These are phyloP conservation scores for Hypholoma sublateritium DNA, from an alignment of 768 basidiomycete genomes.

Conservation along the genomic window DNA sequence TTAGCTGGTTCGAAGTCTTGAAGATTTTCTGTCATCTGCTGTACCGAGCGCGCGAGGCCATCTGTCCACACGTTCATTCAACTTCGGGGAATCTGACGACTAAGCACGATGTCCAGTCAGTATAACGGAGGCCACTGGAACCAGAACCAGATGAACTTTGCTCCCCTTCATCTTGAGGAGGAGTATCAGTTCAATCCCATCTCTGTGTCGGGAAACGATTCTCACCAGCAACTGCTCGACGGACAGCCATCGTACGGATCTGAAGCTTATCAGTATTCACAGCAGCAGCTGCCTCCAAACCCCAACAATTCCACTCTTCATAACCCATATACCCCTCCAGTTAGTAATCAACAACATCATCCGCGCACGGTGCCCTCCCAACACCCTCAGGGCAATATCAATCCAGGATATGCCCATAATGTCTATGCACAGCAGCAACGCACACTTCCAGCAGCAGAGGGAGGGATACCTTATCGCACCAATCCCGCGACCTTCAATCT, in stretches of 20 bases:
- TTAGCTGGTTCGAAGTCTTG: too few species aligned
- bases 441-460: slow-evolving; percentile 3
- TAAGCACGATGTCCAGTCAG: slow-evolving; percentile 18
- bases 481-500: slow-evolving; percentile 14
- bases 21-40: too few species aligned
- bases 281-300: slow-evolving; percentile 11
- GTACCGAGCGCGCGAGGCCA: too few species aligned
- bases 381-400: slow-evolving; percentile 1
- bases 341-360: slow-evolving; percentile 18
- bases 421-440: slow-evolving; percentile 13
- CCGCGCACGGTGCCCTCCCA: slow-evolving; percentile 15
- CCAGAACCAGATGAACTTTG: slow-evolving; percentile 24
- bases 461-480: slow-evolving; percentile 12
- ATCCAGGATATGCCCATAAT: slow-evolving; percentile 12
- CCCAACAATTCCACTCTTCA: slow-evolving; percentile 21
- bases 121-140: slow-evolving; percentile 27
- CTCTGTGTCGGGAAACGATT: slow-evolving; percentile 9
- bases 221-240: slow-evolving; percentile 20
- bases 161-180: slow-evolving; percentile 30
- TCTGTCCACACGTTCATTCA: neutral
- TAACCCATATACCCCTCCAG: slow-evolving; percentile 17
- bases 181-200: slow-evolving; percentile 32
- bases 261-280: slow-evolving; percentile 10
- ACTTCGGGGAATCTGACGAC: neutral
- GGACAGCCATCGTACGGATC: slow-evolving; percentile 16